Percentiles rank a stretch among this genome's conserved stretches.
Conservation (phyloP, 139 green algal genomes). For the Chlorella sp. region DNA sequence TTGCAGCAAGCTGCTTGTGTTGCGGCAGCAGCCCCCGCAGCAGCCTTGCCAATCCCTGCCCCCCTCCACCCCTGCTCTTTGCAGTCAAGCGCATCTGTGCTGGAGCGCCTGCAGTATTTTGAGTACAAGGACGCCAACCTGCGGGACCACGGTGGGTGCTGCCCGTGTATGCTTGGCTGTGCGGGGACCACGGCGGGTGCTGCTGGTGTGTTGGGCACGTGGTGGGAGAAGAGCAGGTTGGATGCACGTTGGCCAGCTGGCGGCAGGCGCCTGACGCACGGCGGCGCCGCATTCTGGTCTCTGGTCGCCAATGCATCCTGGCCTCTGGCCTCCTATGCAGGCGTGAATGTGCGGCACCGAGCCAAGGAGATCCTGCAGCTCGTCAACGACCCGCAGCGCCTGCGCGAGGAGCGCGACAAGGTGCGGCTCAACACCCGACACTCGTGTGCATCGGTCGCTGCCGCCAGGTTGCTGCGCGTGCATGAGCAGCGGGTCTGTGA, state of each 20-base stretch:
- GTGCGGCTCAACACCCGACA: slow-evolving; percentile 45
- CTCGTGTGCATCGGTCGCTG: too few relatives aligned
- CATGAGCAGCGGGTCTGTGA: too few relatives aligned
- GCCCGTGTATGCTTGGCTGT: too few relatives aligned
- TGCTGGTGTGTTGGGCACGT: not conserved
- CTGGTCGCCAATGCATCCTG: too few relatives aligned
- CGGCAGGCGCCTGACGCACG: not conserved
- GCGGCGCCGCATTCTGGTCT: too few relatives aligned
- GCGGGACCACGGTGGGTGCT: slow-evolving; percentile 58
- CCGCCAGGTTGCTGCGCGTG: too few relatives aligned
- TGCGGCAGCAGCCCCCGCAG: too few relatives aligned
- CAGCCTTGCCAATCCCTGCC: too few relatives aligned
- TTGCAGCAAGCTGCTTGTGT: too few relatives aligned
- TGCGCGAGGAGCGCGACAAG: slow-evolving; percentile 79
- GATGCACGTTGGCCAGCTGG: not conserved
- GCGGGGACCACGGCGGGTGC: too few relatives aligned
- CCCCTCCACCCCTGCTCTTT: too few relatives aligned
- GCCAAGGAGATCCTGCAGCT: slow-evolving; percentile 78
- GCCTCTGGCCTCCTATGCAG: not conserved
- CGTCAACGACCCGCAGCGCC: slow-evolving; percentile 59
- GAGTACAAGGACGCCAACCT: slow-evolving; percentile 85
- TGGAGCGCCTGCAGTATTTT: slow-evolving; percentile 83
- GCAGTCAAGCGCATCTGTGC: slow-evolving; percentile 54
- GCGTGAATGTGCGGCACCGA: slow-evolving; percentile 85
- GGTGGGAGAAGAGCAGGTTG: not conserved